These are phyloP conservation scores for Boletus huronensis DNA, from an alignment of 768 basidiomycete species.

Conservation along the genomic window DNA sequence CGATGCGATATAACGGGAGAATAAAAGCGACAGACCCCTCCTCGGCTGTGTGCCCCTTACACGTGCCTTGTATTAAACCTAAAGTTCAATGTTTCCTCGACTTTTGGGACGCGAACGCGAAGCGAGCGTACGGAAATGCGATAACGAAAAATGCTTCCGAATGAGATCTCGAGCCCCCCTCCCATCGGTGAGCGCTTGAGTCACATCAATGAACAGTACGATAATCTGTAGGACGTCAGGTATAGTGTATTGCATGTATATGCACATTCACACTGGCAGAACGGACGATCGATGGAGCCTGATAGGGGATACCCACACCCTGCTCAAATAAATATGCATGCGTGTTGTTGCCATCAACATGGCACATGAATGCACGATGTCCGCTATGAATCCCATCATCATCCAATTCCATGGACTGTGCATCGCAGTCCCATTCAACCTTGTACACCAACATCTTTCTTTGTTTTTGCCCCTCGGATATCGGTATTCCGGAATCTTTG, in stretches of 20 bases:
- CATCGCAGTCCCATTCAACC: background rate
- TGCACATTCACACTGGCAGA: background rate
- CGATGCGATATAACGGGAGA: too few species aligned
- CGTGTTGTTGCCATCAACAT: background rate
- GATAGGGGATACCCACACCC: background rate
- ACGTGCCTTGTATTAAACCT: conserved; percentile 11
- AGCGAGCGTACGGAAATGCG: background rate
- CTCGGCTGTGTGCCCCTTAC: background rate
- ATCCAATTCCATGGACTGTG: background rate
- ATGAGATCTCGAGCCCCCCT: background rate
- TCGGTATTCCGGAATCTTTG: background rate
- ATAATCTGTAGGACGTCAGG: background rate
- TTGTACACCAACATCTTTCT: background rate
- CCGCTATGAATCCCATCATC: background rate
- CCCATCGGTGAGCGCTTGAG: background rate
- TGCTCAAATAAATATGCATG: too few species aligned
- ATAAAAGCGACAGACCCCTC: background rate
- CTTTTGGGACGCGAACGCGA: background rate
- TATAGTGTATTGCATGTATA: background rate
- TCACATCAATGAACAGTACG: background rate
- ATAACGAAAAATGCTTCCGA: conserved; percentile 4
- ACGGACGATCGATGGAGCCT: background rate
- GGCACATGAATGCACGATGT: background rate
- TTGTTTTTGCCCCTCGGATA: background rate
- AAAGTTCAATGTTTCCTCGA: conserved; percentile 1